phyloP scores from a whole-genome alignment of 2,329 filamentous ascomycete genomes.

The Cordyceps cicadae region DNA sequence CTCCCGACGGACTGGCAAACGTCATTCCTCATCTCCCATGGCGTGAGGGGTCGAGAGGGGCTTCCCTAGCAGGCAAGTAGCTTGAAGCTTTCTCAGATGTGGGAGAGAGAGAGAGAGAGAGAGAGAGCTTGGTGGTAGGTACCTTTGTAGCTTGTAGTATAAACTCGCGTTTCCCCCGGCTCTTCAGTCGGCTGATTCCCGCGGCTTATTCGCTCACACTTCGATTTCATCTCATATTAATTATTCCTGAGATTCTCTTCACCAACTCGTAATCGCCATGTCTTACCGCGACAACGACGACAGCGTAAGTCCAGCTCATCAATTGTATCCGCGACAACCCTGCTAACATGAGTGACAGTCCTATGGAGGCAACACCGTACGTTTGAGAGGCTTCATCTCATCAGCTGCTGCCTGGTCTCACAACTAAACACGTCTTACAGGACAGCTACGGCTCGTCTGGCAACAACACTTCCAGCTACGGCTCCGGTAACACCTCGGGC shows the following conservation, averaged over 20 bases:
- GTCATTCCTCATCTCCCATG: conserved; percentile 8
- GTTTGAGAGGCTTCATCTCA: conserved; percentile 1
- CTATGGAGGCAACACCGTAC: conserved; percentile 22
- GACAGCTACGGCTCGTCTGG: conserved; percentile 14
- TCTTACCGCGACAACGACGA: conserved; percentile 38
- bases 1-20: not conserved
- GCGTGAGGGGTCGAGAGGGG: conserved; percentile 7
- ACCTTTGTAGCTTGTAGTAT: conserved; percentile 11
- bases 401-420: not conserved
- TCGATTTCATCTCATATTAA: not conserved
- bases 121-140: not conserved
- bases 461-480: not conserved
- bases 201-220: not conserved
- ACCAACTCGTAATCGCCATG: conserved; percentile 25
- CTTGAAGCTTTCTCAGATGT: not conserved
- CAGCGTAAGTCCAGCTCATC: conserved; percentile 20
- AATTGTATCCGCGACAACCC: not conserved
- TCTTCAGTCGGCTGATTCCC: not conserved
- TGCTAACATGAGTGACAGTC: conserved; percentile 17
- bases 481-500: conserved; percentile 12
- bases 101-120: not conserved
- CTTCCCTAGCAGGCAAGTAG: not conserved
- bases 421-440: not conserved
- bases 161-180: conserved; percentile 2
- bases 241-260: not conserved